Evolutionary conservation across 2,329 filamentous ascomycete species (phyloP).

Genomic region (Pyrenochaeta sp.): DNA sequence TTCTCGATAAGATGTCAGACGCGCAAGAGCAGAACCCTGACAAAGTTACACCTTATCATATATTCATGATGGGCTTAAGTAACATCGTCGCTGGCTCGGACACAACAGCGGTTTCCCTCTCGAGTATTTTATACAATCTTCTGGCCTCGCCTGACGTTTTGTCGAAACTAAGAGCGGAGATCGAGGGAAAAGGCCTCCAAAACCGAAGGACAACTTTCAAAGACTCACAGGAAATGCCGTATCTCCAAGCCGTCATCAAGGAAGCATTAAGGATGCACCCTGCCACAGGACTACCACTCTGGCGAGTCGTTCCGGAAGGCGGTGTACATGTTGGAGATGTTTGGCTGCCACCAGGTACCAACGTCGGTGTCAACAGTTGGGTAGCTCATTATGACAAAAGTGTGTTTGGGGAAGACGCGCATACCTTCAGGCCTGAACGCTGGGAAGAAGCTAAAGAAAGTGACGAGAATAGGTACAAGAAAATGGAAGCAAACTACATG

Average conservation of each 20-base stretch:
- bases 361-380: conserved; percentile 31
- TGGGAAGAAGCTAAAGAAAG: conserved; percentile 24
- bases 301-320: conserved; percentile 26
- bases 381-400: conserved; percentile 23
- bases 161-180: conserved; percentile 20
- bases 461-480: conserved; percentile 7
- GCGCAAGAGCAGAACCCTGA: conserved; percentile 45
- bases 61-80: conserved; percentile 47
- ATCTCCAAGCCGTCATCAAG: conserved; percentile 38
- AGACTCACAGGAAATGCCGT: conserved; percentile 35
- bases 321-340: conserved; percentile 20
- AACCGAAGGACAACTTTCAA: conserved; percentile 21
- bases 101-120: conserved; percentile 52
- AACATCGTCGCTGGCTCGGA: conserved; percentile 53
- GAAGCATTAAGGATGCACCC: conserved; percentile 36
- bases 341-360: conserved; percentile 28
- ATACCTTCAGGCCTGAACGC: conserved; percentile 26
- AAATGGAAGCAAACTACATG: conserved; percentile 27
- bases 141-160: conserved; percentile 19
- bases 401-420: conserved; percentile 24
- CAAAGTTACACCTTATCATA: conserved; percentile 45
- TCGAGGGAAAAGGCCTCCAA: conserved; percentile 7
- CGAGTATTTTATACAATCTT: conserved; percentile 31
- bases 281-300: conserved; percentile 27
- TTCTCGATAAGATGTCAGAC: conserved; percentile 48